Evolutionary conservation across 805 yeast genomes (phyloP), one percentile per base, ranked within the genome.

Genomic region (Ogataea nitratoaversa): DNA sequence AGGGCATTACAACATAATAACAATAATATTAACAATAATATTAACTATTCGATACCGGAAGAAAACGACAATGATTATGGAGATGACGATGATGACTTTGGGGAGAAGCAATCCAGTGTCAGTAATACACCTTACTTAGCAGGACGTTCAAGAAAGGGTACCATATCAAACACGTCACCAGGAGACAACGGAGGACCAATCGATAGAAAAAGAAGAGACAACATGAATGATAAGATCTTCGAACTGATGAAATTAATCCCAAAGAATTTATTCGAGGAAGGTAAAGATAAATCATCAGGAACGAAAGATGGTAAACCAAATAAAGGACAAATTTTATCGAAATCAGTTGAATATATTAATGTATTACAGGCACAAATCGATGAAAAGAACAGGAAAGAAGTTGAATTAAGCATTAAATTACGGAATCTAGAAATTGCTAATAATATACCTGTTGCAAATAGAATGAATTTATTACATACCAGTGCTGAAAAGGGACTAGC

Each of bases 251-350:
- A 39, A 57, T 53, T 50, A 56, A 63, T 44, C 9, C 68, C 69
- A 2, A 33, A 32, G 9, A 62, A 58, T n/a, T 68, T 70, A 34
- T 67, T 65, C 44, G 56, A 63, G 9, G 74, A 72, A 13, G 54
- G 54, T 9, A 61, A 60, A 30, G 74, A 65, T 19, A 72, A 70
- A 47, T 73, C 77, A 3, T 68, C 77, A 5, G 91, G 91, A 0
- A 84, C 91, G 1, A 83, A 81, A 47, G 91, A 84, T 52, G 93
- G 91, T 2, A 84, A 82, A 49, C 95, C 95, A 0, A 84, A 84
- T 54, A 85, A 85, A 62, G 95, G 95, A 2, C 91, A 84, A 56
- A 83, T 85, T 2, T 65, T 85, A 43, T 74, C 86, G 8, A 84
- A 82, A 53, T 75, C 87, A 0, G 89, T 84, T 2, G 89, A 82